A percentile compares a stretch with the other conserved stretches of the same genome.
These are phyloP conservation scores for Fusarium udum DNA, from an alignment of 2,329 filamentous ascomycete genomes.

Conservation along the genomic window DNA sequence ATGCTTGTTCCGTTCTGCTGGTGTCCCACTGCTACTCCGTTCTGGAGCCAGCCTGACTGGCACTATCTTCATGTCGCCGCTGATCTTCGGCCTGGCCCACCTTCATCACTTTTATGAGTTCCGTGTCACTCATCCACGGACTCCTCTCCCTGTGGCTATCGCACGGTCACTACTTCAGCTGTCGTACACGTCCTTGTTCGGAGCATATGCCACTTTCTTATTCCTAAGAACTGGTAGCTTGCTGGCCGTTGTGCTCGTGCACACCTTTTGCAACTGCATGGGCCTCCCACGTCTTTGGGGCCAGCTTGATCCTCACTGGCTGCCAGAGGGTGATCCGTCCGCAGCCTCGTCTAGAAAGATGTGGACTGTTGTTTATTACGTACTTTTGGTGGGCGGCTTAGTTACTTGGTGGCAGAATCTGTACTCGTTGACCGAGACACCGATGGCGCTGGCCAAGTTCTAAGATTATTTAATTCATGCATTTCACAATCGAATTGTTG, in stretches of 20 bases:
- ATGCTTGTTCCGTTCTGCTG: constrained; percentile 88
- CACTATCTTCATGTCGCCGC: constrained; percentile 82
- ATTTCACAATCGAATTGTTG: neutral
- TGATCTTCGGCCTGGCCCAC: constrained; percentile 94
- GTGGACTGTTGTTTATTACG: constrained; percentile 85
- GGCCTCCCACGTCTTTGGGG: constrained; percentile 90
- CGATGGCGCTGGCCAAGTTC: constrained; percentile 45
- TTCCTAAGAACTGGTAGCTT: constrained; percentile 87
- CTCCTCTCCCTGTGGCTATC: constrained; percentile 69
- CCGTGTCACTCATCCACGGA: constrained; percentile 78
- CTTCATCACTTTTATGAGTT: constrained; percentile 98
- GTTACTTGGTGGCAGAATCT: constrained; percentile 75
- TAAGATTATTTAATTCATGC: constrained; percentile 34
- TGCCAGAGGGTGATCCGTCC: constrained; percentile 39
- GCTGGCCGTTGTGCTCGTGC: constrained; percentile 76
- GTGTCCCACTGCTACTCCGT: constrained; percentile 83
- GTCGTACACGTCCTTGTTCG: constrained; percentile 90
- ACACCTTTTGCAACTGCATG: constrained; percentile 92
- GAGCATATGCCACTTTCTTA: constrained; percentile 90
- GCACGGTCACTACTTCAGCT: constrained; percentile 84
- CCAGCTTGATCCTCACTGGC: constrained; percentile 67
- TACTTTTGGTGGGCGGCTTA: constrained; percentile 76
- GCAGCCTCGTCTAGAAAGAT: constrained; percentile 38
- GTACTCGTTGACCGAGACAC: constrained; percentile 73
- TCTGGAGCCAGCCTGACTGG: constrained; percentile 65